A percentile compares a stretch with the other conserved stretches of the same genome.
Evolutionary conservation across 371 early-diverging fungal species (phyloP).

Genomic region (Massospora cicadina): DNA sequence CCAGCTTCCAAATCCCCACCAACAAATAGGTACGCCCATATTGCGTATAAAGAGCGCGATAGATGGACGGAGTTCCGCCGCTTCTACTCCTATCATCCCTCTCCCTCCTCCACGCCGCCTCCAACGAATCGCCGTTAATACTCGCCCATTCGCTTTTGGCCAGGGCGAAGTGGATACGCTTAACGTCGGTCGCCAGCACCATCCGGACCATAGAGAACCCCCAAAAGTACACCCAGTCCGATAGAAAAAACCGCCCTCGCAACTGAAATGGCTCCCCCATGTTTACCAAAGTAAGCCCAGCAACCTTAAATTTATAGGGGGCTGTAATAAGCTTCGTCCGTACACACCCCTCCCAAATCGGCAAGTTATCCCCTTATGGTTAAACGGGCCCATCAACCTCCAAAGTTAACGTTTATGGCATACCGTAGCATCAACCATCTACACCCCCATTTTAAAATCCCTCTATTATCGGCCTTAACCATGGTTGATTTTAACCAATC

Average conservation of each 20-base stretch:
- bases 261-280: constrained; percentile 14
- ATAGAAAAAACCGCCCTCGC: constrained; percentile 14
- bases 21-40: constrained; percentile 19
- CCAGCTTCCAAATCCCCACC: constrained; percentile 36
- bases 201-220: constrained; percentile 14
- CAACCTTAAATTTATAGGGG: not conserved
- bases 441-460: too few species aligned
- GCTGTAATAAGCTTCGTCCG: too few species aligned
- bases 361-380: too few species aligned
- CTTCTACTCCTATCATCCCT: constrained; percentile 11
- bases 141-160: constrained; percentile 11
- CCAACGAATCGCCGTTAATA: constrained; percentile 16
- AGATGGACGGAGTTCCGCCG: constrained; percentile 9
- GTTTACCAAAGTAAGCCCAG: not conserved
- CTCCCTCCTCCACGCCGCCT: constrained; percentile 15
- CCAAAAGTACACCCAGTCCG: constrained; percentile 18
- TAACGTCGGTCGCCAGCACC: constrained; percentile 13
- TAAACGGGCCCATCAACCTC: too few species aligned
- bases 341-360: too few species aligned
- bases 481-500: too few species aligned
- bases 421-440: too few species aligned
- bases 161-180: constrained; percentile 13
- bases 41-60: constrained; percentile 12
- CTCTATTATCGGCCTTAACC: too few species aligned
- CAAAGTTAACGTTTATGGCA: too few species aligned